phyloP scores from a whole-genome alignment of 31 red algal species.

The Asparagopsis taxiformis region DNA sequence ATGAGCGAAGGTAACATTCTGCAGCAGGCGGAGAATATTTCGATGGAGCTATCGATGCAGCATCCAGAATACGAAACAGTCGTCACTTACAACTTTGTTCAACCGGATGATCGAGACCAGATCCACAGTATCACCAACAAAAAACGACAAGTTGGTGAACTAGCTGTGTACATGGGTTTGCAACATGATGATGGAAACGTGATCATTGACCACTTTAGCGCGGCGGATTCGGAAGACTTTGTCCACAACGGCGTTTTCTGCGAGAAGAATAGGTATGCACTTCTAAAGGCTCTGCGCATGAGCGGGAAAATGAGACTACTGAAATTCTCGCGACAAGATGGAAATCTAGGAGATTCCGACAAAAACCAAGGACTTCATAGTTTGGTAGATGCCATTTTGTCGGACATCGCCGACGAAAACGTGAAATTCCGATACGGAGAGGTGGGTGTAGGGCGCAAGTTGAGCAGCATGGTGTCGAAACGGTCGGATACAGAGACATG shows the following conservation, averaged over 20 bases:
- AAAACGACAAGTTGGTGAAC: conserved; percentile 3
- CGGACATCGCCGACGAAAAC: conserved; percentile 4
- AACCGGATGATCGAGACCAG: background rate
- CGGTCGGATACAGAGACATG: background rate
- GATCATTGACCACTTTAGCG: background rate
- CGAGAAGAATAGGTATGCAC: background rate
- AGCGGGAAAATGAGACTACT: background rate
- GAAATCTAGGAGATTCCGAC: background rate
- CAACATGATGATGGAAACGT: conserved; percentile 1
- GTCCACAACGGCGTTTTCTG: background rate
- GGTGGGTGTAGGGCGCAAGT: background rate
- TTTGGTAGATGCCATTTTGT: conserved; percentile 11
- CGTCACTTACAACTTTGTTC: background rate
- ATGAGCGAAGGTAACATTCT: background rate
- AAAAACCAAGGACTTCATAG: background rate
- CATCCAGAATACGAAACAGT: background rate
- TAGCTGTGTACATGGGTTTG: conserved; percentile 6
- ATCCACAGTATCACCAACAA: conserved; percentile 2
- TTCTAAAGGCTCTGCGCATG: background rate
- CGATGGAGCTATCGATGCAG: background rate
- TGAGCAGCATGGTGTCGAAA: background rate
- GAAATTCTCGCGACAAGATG: background rate
- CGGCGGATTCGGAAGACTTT: background rate
- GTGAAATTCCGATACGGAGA: background rate
- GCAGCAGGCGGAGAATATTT: background rate